These are phyloP conservation scores for Cicer judaicum DNA, from an alignment of 306 rosid genomes.

Conservation along the genomic window DNA sequence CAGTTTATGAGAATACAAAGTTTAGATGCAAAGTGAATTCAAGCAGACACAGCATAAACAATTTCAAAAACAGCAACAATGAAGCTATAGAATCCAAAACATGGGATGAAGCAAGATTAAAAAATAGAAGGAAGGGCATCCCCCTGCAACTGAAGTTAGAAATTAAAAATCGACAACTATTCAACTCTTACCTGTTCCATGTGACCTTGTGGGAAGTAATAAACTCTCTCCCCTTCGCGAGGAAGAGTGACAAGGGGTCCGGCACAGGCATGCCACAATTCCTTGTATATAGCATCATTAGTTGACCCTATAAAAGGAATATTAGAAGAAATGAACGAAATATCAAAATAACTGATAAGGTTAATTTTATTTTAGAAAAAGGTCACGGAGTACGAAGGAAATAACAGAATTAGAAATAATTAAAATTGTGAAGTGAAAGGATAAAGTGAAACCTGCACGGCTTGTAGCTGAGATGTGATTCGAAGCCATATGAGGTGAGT, in stretches of 20 bases:
- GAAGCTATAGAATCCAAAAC: neutral
- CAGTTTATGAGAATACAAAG: slow-evolving; percentile 6
- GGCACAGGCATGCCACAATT: slow-evolving; percentile 99
- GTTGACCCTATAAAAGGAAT: slow-evolving; percentile 56
- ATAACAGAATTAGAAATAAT: neutral
- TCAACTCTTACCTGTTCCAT: slow-evolving; percentile 84
- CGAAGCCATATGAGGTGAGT: slow-evolving; percentile 48
- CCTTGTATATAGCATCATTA: slow-evolving; percentile 83
- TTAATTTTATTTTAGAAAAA: neutral
- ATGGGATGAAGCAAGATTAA: neutral
- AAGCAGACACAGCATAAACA: slow-evolving; percentile 8
- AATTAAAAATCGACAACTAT: neutral
- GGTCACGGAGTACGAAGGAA: neutral
- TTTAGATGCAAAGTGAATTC: slow-evolving; percentile 11
- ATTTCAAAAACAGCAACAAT: slow-evolving; percentile 3
- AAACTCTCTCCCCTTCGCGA: slow-evolving; percentile 85
- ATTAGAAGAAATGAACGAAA: slow-evolving; percentile 27
- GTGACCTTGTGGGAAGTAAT: slow-evolving; percentile 97
- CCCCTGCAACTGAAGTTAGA: neutral
- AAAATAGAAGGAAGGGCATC: slow-evolving; percentile 16
- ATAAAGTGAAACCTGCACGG: slow-evolving; percentile 62
- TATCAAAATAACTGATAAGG: neutral
- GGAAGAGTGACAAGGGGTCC: slow-evolving; percentile 99
- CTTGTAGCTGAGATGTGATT: slow-evolving; percentile 54
- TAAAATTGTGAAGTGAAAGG: neutral